Evolutionary conservation across 2,329 filamentous ascomycete species (phyloP).

Genomic region (Fonsecaea multimorphosa): DNA sequence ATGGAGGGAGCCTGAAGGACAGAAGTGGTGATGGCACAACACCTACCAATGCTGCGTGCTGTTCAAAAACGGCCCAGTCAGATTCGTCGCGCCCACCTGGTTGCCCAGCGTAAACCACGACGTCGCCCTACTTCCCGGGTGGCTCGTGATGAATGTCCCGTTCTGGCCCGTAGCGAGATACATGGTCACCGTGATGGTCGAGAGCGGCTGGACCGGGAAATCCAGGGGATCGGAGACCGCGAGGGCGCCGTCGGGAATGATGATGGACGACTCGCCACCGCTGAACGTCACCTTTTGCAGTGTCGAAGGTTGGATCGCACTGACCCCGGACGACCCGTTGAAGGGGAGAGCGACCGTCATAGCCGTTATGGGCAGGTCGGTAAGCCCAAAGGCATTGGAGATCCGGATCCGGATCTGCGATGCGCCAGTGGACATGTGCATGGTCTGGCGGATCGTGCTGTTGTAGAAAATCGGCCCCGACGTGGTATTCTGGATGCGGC

Average conservation of each 20-base stretch:
- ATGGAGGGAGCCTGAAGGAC: neutral
- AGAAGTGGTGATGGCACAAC: neutral
- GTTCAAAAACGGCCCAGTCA: conserved; percentile 51
- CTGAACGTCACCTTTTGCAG: conserved; percentile 65
- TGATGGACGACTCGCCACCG: conserved; percentile 58
- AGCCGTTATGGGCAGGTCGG: conserved; percentile 64
- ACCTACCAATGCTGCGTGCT: conserved; percentile 53
- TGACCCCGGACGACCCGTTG: conserved; percentile 61
- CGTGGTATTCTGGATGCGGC: conserved; percentile 56
- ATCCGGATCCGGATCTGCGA: conserved; percentile 66
- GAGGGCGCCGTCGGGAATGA: conserved; percentile 62
- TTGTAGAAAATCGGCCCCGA: conserved; percentile 64
- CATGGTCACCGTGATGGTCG: conserved; percentile 63
- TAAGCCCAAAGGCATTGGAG: conserved; percentile 69
- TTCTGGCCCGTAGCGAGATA: conserved; percentile 64
- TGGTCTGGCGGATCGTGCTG: conserved; percentile 69
- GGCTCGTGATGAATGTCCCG: conserved; percentile 64
- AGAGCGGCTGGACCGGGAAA: conserved; percentile 58
- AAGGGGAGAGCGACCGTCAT: conserved; percentile 64
- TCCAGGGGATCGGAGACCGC: conserved; percentile 67
- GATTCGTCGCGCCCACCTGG: conserved; percentile 56
- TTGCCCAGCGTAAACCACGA: conserved; percentile 67
- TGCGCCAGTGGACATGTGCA: conserved; percentile 64
- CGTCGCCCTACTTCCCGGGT: conserved; percentile 69
- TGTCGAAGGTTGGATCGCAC: conserved; percentile 59